Base-by-base conservation (phyloP, 768 basidiomycete genomes). In the Lentinula sp. region DNA sequence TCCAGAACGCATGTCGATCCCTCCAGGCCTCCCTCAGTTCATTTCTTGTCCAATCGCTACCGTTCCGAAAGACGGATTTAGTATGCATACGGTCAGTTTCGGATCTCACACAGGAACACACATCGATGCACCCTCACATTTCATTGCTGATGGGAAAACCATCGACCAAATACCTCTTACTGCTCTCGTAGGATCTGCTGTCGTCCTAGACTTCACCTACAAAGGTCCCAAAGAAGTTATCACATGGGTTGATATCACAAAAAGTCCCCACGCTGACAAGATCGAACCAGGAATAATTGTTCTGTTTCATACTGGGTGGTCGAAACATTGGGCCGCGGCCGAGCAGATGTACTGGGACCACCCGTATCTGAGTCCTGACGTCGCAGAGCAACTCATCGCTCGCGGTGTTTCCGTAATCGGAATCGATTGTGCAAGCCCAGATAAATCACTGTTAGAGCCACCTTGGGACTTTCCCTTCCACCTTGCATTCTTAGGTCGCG, bases 51-150 rank as follows among this genome's bases (percentile, higher is more conserved):
- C 74, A 32, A 70, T 70, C 54, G 67, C 78, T 36, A 76, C 78
- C 8, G 69, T 85, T 60, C 61, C 68, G 2, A 69, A 74, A 59
- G 77, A 85, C 59, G 81, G 82, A 41, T 82, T 78, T 66, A 79
- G 74, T 54, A 80, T 87, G 15, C 79, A 79, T 62, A 66, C 75
- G 0, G 71, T 92, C 55, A 73, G 80, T 28, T 66, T 90, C 18
- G 81, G 86, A 3, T 84, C 89, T 1, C 90, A 91, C 67, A 85
- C 86, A 0, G 90, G 90, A 50, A 91, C 90, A 1, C 90, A 92
- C 73, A 77, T 91, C 70, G 90, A 92, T 66, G 87, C 89, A 0
- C 90, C 90, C 0, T 84, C 80, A 51, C 90, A 92, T 67, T 91
- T 90, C 74, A 72, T 86, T 71, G 72, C 73, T 5, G 74, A 79